Evolutionary conservation across 2,329 filamentous ascomycete species (phyloP), one percentile per base, ranked within the genome.

Genomic region (Fusarium cicatricum): DNA sequence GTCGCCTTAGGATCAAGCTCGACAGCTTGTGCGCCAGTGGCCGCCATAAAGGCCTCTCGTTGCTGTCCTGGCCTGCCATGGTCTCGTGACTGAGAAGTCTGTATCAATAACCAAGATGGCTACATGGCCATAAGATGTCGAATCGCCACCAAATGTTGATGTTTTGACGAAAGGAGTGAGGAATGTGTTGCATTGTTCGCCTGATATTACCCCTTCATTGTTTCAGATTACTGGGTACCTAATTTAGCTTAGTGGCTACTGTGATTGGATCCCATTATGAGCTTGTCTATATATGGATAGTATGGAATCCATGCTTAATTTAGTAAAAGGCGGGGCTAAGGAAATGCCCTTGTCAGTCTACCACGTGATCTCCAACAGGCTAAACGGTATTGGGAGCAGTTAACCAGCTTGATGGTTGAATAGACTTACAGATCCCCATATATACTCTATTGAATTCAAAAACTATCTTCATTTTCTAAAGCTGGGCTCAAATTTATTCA

Each of bases 91-190:
- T 31, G n/a, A 29, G n/a, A 45, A 16, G 39, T 21, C 15, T 23
- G 40, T 28, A 15, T 54, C 23, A 37, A 2, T 5, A 16, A 38
- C 17, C 31, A 40, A 14, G 26, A 40, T 26, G 17, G 14, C 33
- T 38, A 53, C 44, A 37, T 39, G 45, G 53, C 36, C 33, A 21
- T 26, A 51, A 46, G 40, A 31, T 12, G 40, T 17, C 19, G 48
- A 17, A 17, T 4, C 36, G 31, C 55, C 55, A 56, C 52, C 36
- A 12, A 37, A 37, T 19, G 36, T 41, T 16, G 32, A 33, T 58
- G 55, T 58, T 58, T 58, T 58, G 53, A 23, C 31, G 39, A 58
- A 58, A 58, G 55, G 53, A 53, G 55, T 21, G 45, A 58, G 55
- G 53, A 46, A 58, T 58, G 53, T 29, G 53, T 38, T 52, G 55